Conservation (phyloP, 306 rosid genomes). For the Quercus alba region DNA sequence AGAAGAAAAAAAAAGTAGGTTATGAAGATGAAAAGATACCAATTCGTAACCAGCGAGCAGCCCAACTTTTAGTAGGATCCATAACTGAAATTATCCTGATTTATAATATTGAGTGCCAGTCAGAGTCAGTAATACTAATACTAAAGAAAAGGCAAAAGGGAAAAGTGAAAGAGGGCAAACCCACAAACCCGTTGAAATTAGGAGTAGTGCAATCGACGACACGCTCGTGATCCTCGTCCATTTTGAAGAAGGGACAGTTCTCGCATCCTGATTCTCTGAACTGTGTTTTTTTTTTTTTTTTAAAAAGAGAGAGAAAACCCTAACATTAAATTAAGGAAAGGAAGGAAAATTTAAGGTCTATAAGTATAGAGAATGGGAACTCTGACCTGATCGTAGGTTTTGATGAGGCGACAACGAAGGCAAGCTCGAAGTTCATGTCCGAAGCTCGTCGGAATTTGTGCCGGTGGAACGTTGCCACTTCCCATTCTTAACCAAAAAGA, state of each 20-base stretch:
- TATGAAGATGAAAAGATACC: slow-evolving; percentile 36
- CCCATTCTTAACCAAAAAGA: background rate
- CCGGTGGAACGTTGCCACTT: slow-evolving; percentile 67
- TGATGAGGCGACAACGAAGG: slow-evolving; percentile 96
- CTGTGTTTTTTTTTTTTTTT: slow-evolving; percentile 21
- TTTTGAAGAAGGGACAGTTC: slow-evolving; percentile 88
- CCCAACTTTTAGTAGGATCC: slow-evolving; percentile 95
- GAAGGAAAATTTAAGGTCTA: too few relatives aligned
- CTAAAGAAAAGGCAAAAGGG: background rate
- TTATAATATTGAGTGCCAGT: too few relatives aligned
- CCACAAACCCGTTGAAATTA: slow-evolving; percentile 79
- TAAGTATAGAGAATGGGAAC: background rate
- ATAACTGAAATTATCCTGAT: slow-evolving; percentile 78
- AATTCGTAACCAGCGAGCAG: slow-evolving; percentile 90
- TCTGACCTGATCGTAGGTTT: slow-evolving; percentile 92
- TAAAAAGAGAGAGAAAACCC: background rate
- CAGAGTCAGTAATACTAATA: background rate
- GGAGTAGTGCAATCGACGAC: slow-evolving; percentile 91
- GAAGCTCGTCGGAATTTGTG: slow-evolving; percentile 90
- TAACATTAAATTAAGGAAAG: background rate
- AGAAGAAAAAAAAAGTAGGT: background rate
- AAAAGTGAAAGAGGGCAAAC: too few relatives aligned
- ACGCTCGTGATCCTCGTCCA: slow-evolving; percentile 90
- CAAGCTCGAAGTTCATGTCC: slow-evolving; percentile 95
- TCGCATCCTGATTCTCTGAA: slow-evolving; percentile 92